Evolutionary conservation across 805 yeast species (phyloP).

Genomic region (Sugiyamaella lignohabitans): DNA sequence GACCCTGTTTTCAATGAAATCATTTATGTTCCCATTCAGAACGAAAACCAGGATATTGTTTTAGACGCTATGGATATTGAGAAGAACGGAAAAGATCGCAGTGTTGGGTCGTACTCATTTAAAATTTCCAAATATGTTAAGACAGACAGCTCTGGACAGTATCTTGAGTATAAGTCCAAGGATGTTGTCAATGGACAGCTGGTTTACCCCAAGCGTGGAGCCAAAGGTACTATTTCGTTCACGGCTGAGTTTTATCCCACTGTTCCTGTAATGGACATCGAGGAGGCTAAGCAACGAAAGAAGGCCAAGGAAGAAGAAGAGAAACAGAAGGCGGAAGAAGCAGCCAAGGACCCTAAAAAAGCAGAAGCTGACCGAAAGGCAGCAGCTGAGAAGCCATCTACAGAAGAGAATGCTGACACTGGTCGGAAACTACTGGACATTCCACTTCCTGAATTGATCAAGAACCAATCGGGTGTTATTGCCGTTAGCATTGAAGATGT

Average conservation of each 20-base stretch:
- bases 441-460: slow-evolving; percentile 37
- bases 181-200: slow-evolving; percentile 52
- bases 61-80: slow-evolving; percentile 92
- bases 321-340: slow-evolving; percentile 19
- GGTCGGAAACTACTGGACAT: slow-evolving; percentile 40
- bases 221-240: slow-evolving; percentile 74
- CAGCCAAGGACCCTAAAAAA: slow-evolving; percentile 30
- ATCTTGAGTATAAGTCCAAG: slow-evolving; percentile 32
- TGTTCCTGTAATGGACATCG: slow-evolving; percentile 69
- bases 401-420: slow-evolving; percentile 30
- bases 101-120: slow-evolving; percentile 76
- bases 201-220: slow-evolving; percentile 64
- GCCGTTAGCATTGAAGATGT: slow-evolving; percentile 61
- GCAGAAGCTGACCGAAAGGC: slow-evolving; percentile 32
- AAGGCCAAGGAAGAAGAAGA: slow-evolving; percentile 28
- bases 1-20: slow-evolving; percentile 84
- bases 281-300: slow-evolving; percentile 47
- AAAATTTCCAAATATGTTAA: slow-evolving; percentile 60
- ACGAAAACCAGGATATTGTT: slow-evolving; percentile 73
- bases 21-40: slow-evolving; percentile 73
- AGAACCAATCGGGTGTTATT: slow-evolving; percentile 68
- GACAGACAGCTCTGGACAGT: slow-evolving; percentile 54
- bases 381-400: no score
- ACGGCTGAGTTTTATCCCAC: slow-evolving; percentile 78
- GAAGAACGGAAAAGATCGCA: slow-evolving; percentile 68